Conservation (phyloP, 805 yeast species). For the Myxozyma neglecta region DNA sequence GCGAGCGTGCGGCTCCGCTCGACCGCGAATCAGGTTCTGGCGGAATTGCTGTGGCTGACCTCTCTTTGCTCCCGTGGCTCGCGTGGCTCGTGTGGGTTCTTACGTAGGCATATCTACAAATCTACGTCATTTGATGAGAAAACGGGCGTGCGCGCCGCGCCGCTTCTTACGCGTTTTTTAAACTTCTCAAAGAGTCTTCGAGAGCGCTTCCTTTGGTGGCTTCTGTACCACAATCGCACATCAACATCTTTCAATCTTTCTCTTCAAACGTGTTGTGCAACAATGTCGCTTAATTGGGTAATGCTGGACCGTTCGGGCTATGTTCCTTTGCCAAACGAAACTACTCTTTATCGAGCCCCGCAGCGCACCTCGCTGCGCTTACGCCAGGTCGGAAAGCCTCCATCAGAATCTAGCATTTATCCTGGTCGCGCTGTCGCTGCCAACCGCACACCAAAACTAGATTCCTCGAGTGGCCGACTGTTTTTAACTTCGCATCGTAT, state of each 20-base stretch:
- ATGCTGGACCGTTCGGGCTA: constrained; percentile 31
- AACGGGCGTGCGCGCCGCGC: too few species aligned
- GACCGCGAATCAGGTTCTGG: constrained; percentile 2
- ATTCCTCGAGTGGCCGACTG: constrained; percentile 28
- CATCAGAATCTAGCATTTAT: constrained; percentile 5
- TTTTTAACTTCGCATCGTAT: constrained; percentile 34
- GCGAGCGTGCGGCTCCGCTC: not conserved
- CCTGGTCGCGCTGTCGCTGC: constrained; percentile 14
- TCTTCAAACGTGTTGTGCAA: not conserved
- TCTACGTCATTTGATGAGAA: too few species aligned
- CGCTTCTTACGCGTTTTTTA: too few species aligned
- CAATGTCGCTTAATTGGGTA: constrained; percentile 36
- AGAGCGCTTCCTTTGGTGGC: not conserved
- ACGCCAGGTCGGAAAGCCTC: constrained; percentile 9
- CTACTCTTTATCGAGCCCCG: constrained; percentile 22
- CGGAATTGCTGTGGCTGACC: not conserved
- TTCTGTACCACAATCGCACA: not conserved
- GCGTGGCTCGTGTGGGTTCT: too few species aligned
- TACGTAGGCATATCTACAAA: too few species aligned
- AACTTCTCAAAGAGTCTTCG: too few species aligned
- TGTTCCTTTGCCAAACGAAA: constrained; percentile 31
- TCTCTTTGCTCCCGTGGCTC: not conserved
- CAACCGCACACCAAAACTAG: constrained; percentile 9
- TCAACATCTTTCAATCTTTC: not conserved
- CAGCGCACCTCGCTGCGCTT: constrained; percentile 22